Conservation (phyloP, 257 asterid genomes). For the Solanum ossicruentum region DNA sequence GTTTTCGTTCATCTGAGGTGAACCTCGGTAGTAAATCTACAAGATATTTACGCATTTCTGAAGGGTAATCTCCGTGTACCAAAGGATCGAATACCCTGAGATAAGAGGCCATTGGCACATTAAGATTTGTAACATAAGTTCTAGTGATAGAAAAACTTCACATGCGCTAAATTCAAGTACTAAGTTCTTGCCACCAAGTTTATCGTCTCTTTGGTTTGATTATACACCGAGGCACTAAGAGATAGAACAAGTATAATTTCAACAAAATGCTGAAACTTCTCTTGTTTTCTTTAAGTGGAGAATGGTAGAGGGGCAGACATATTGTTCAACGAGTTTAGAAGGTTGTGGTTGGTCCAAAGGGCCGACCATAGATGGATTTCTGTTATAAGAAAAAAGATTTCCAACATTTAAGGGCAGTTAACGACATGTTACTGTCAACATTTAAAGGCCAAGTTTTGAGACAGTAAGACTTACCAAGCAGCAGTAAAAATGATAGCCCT, state of each 20-base stretch:
- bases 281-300: background rate
- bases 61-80: conserved; percentile 64
- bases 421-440: background rate
- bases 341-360: too few relatives aligned
- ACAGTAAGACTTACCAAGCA: conserved; percentile 47
- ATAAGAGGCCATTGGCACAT: background rate
- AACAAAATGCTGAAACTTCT: background rate
- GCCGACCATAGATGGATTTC: too few relatives aligned
- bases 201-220: background rate
- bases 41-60: conserved; percentile 57
- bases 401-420: background rate
- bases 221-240: background rate
- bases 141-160: background rate
- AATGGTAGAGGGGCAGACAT: too few relatives aligned
- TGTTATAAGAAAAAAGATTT: background rate
- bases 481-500: conserved; percentile 53
- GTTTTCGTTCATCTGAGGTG: conserved; percentile 40
- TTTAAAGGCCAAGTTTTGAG: background rate
- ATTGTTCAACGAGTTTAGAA: too few relatives aligned
- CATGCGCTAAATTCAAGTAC: background rate
- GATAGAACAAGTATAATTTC: background rate
- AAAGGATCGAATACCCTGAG: conserved; percentile 59
- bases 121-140: background rate
- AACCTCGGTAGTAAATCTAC: conserved; percentile 44
- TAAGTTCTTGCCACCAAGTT: background rate